Base-by-base conservation (phyloP, 495 filamentous ascomycete species). In the Cenococcum geophilum region DNA sequence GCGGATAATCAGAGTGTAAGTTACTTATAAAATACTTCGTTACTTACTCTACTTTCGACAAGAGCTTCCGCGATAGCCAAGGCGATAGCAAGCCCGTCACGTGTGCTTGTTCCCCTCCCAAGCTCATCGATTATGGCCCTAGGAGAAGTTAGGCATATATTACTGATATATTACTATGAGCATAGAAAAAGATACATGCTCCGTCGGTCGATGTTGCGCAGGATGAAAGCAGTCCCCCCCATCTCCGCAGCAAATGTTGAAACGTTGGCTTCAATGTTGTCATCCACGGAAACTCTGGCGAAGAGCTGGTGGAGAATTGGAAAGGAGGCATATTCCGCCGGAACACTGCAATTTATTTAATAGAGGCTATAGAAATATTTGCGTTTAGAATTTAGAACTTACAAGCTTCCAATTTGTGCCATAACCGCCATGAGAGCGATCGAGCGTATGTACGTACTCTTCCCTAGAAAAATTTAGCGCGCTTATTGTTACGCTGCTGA, bases 211-310 rank as follows among this genome's bases (percentile, higher is more conserved):
- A 93, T 79, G 61, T 92, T 89, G 60, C 83, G 82, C 22, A 97
- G 76, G 62, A 97, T 96, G 71, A 95, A 91, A 16, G 91, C 91
- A 72, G 89, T 96, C 70, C 97, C 95, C 51, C 89, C 80, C 93
- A 98, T 96, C 74, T 97, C 95, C 14, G 91, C 82, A 0, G 89
- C 89, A 69, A 97, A 97, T 0, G 90, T 96, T 0, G 92, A 96
- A 27, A 93, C 83, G 68, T 96, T 97, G 16, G 86, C 86, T 76
- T 95, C 90, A 21, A 95, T 88, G 63, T 83, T 89, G 71, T 98
- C 95, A 53, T 95, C 86, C 49, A 86, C 86, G 0, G 90, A 90
- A 49, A 96, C 77, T 47, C 93, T 81, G 0, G 92, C 89, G 72
- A 97, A 97, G 1, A 98, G 79, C 55, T 92, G 85, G 59, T 88